Conservation (phyloP, 345 rosid species). For the Laguncularia racemosa region DNA sequence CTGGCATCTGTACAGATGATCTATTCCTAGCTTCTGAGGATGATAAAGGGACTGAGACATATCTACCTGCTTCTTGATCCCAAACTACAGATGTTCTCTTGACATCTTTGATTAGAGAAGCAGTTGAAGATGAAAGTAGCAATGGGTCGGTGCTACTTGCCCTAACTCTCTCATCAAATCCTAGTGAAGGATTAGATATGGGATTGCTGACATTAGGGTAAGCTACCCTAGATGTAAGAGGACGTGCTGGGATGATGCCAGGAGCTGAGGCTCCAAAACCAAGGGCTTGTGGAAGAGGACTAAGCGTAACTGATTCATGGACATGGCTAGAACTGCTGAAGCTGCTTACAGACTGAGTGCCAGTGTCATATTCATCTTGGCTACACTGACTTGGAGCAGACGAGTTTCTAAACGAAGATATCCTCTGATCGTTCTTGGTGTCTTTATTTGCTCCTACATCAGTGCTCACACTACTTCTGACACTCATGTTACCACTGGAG, state of each 20-base stretch:
- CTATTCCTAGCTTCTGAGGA: conserved; percentile 60
- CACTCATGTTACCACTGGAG: conserved; percentile 73
- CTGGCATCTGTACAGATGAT: conserved; percentile 29
- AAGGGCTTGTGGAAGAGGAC: conserved; percentile 75
- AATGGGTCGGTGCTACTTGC: conserved; percentile 51
- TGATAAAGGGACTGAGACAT: conserved; percentile 68
- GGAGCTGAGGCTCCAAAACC: conserved; percentile 31
- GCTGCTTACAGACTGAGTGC: conserved; percentile 82
- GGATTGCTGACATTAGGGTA: conserved; percentile 25
- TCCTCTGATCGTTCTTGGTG: conserved; percentile 41
- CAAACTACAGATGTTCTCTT: conserved; percentile 84
- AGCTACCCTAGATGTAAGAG: conserved; percentile 29
- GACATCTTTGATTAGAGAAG: conserved; percentile 83
- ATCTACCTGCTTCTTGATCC: conserved; percentile 96
- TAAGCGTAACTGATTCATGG: conserved; percentile 71
- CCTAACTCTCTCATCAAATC: conserved; percentile 52
- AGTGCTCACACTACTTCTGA: conserved; percentile 79
- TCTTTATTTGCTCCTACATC: conserved; percentile 60
- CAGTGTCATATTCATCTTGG: conserved; percentile 78
- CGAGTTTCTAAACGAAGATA: conserved; percentile 49
- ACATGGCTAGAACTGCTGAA: conserved; percentile 84
- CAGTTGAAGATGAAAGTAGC: conserved; percentile 55
- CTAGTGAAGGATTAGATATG: conserved; percentile 21
- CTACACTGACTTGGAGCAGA: conserved; percentile 86
- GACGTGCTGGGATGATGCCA: conserved; percentile 35